These are phyloP conservation scores for Boletellus ananiceps DNA, from an alignment of 768 basidiomycete species.

Conservation along the genomic window DNA sequence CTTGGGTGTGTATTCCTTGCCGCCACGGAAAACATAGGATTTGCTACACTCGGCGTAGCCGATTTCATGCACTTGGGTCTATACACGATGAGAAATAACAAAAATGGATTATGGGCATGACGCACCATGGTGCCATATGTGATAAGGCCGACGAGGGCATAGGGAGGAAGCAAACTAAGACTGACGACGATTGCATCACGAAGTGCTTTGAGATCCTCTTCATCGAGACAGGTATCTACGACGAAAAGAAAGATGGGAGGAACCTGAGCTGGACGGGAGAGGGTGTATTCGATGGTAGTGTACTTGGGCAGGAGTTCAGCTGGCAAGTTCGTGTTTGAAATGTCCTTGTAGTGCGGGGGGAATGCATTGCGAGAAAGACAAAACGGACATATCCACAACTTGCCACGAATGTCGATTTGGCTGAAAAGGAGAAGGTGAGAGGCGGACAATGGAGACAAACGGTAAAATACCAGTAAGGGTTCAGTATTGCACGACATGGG, in stretches of 20 bases:
- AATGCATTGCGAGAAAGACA: slow-evolving; percentile 96
- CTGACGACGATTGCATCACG: slow-evolving; percentile 94
- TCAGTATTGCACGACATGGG: slow-evolving; percentile 94
- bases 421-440: slow-evolving; percentile 38
- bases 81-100: not conserved
- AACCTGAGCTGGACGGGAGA: slow-evolving; percentile 82
- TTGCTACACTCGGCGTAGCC: slow-evolving; percentile 95
- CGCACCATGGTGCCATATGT: slow-evolving; percentile 96
- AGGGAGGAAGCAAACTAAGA: slow-evolving; percentile 87
- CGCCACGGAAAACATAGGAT: slow-evolving; percentile 97
- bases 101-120: not conserved
- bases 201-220: slow-evolving; percentile 93
- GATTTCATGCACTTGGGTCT: slow-evolving; percentile 98
- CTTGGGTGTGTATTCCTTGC: slow-evolving; percentile 93
- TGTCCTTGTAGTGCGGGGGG: slow-evolving; percentile 98
- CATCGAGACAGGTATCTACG: slow-evolving; percentile 93
- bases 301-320: slow-evolving; percentile 96
- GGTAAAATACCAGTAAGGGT: slow-evolving; percentile 83
- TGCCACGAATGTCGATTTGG: slow-evolving; percentile 97
- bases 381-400: slow-evolving; percentile 99
- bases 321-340: slow-evolving; percentile 93
- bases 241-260: slow-evolving; percentile 97
- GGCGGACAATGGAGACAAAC: not conserved
- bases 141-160: slow-evolving; percentile 91
- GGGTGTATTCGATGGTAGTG: slow-evolving; percentile 99